Evolutionary conservation across 306 rosid species (phyloP).

Genomic region (Betula pendula): DNA sequence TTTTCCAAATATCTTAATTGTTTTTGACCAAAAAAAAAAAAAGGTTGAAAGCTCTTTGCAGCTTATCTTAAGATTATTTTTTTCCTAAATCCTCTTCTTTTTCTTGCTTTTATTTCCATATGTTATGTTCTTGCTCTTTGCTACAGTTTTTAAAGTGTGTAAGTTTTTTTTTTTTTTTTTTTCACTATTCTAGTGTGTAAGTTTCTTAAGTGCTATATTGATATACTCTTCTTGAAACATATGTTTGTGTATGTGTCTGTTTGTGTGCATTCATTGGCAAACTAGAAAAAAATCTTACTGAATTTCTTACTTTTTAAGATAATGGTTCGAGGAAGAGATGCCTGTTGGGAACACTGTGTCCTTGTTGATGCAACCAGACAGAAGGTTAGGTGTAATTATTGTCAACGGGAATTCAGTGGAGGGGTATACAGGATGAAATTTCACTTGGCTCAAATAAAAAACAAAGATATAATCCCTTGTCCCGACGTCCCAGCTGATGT

Average conservation of each 20-base stretch:
- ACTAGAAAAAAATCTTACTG: slow-evolving; percentile 9
- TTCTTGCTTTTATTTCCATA: background rate
- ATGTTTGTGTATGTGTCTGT: background rate
- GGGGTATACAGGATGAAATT: slow-evolving; percentile 85
- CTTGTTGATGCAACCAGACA: slow-evolving; percentile 66
- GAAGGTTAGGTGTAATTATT: slow-evolving; percentile 73
- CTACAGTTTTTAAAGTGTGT: background rate
- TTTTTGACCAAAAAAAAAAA: background rate
- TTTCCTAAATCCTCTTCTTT: background rate
- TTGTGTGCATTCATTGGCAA: background rate
- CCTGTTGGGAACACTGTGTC: slow-evolving; percentile 75
- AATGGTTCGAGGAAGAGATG: slow-evolving; percentile 83
- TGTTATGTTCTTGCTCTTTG: background rate
- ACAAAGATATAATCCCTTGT: slow-evolving; percentile 75
- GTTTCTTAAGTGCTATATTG: background rate
- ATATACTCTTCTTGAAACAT: background rate
- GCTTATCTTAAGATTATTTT: background rate
- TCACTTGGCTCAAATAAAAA: slow-evolving; percentile 78
- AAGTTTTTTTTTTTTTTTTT: too few species aligned
- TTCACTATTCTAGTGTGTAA: too few species aligned
- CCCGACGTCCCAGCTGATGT: slow-evolving; percentile 64
- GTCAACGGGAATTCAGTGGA: slow-evolving; percentile 73
- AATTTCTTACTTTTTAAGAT: slow-evolving; percentile 30
- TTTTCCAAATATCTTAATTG: background rate
- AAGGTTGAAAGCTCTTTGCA: background rate